Evolutionary conservation across 352 stramenopile species (phyloP).

Genomic region (Phytophthora gonapodyides): DNA sequence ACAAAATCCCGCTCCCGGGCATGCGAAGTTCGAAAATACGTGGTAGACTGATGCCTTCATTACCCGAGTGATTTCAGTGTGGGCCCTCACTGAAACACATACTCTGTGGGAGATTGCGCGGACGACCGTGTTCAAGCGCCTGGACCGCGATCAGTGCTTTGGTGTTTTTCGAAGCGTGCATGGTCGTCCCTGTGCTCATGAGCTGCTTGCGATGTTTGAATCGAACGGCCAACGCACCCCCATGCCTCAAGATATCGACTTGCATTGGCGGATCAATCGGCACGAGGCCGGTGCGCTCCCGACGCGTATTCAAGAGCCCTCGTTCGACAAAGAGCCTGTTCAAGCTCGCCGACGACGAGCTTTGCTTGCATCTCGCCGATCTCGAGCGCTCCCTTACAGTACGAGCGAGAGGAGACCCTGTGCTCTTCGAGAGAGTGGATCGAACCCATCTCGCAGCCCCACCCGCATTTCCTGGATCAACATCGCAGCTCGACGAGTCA

Average conservation of each 20-base stretch:
- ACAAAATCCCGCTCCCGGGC: no score
- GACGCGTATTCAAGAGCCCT: background rate
- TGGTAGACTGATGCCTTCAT: no score
- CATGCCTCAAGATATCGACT: background rate
- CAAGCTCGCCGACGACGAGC: background rate
- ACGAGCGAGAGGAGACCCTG: background rate
- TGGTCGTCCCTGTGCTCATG: conserved; percentile 9
- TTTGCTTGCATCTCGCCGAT: background rate
- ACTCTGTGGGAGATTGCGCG: background rate
- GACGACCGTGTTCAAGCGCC: background rate
- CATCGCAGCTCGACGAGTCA: background rate
- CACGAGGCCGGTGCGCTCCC: background rate
- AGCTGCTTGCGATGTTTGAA: conserved; percentile 9
- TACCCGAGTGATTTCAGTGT: background rate
- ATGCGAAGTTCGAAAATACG: no score
- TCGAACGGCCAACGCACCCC: conserved; percentile 1
- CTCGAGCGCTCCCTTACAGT: background rate
- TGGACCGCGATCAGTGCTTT: background rate
- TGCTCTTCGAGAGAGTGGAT: background rate
- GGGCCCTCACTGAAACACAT: conserved; percentile 1
- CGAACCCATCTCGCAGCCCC: background rate
- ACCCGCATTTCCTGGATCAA: background rate
- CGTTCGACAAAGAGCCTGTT: background rate
- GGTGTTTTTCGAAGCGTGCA: conserved; percentile 4
- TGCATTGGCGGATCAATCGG: conserved; percentile 7